Evolutionary conservation across 768 basidiomycete species (phyloP).

Genomic region (Russula lepida): DNA sequence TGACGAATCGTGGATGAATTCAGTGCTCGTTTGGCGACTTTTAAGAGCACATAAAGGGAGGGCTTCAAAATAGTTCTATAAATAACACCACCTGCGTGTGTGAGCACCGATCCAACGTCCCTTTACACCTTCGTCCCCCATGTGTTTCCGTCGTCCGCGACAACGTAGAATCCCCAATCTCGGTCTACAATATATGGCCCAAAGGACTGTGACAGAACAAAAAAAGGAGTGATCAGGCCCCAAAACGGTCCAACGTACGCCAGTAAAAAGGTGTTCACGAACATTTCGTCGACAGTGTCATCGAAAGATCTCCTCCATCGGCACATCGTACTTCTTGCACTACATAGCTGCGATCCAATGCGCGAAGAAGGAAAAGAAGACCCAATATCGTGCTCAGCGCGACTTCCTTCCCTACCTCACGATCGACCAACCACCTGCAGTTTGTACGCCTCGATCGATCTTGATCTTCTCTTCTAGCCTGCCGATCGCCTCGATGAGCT

Average conservation of each 20-base stretch:
- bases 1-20: not conserved
- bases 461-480: too few relatives aligned
- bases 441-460: conserved; percentile 71
- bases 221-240: not conserved
- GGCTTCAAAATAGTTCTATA: conserved; percentile 11
- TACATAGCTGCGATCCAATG: conserved; percentile 90
- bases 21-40: not conserved
- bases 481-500: conserved; percentile 71
- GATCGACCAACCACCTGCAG: conserved; percentile 84
- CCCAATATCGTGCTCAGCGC: conserved; percentile 68
- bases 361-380: conserved; percentile 35
- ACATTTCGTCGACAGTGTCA: conserved; percentile 82
- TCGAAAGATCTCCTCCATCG: conserved; percentile 86
- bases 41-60: conserved; percentile 9
- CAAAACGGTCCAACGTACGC: not conserved
- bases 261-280: conserved; percentile 27
- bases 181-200: conserved; percentile 86
- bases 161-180: conserved; percentile 74
- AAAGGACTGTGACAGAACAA: conserved; percentile 53
- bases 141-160: not conserved
- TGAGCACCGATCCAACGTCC: conserved; percentile 1
- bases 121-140: not conserved
- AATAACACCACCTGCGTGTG: conserved; percentile 5
- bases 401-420: conserved; percentile 92
- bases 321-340: conserved; percentile 87